Conservation (phyloP, 768 basidiomycete genomes). For the Lactifluus rugatus region DNA sequence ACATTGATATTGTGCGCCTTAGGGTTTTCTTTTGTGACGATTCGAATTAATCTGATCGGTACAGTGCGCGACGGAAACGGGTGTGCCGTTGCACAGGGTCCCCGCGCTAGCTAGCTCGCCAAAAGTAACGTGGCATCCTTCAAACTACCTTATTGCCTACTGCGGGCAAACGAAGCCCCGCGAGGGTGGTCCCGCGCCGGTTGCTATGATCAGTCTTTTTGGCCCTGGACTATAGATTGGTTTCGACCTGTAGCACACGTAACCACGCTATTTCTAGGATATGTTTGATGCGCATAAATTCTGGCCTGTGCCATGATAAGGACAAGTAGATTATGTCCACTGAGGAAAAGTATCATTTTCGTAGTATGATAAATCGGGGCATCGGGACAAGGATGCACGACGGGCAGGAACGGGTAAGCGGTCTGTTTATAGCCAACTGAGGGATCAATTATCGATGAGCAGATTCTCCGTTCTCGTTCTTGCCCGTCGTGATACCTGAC, state of each 20-base stretch:
- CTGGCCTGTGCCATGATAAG: too few relatives aligned
- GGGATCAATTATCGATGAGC: too few relatives aligned
- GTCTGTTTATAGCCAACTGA: too few relatives aligned
- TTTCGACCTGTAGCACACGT: background rate
- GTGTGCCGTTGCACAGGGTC: constrained; percentile 64
- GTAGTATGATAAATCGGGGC: too few relatives aligned
- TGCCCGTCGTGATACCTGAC: too few relatives aligned
- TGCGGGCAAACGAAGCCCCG: constrained; percentile 64
- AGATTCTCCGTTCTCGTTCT: too few relatives aligned
- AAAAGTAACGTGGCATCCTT: constrained; percentile 75
- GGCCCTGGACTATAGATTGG: constrained; percentile 36
- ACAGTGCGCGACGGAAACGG: constrained; percentile 74
- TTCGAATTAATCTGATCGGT: background rate
- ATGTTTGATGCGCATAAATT: too few relatives aligned
- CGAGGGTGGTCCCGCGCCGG: constrained; percentile 56
- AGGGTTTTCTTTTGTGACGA: background rate
- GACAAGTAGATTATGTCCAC: too few relatives aligned
- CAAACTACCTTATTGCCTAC: constrained; percentile 71
- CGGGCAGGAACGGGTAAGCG: too few relatives aligned
- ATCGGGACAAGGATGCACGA: too few relatives aligned
- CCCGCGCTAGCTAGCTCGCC: constrained; percentile 62
- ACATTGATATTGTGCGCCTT: constrained; percentile 60
- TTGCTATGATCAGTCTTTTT: constrained; percentile 65
- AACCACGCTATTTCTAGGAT: too few relatives aligned
- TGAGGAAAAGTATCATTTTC: too few relatives aligned